Base-by-base conservation (phyloP, 225 moss, liverwort and hornwort species). In the Pseudisothecium myosuroides region DNA sequence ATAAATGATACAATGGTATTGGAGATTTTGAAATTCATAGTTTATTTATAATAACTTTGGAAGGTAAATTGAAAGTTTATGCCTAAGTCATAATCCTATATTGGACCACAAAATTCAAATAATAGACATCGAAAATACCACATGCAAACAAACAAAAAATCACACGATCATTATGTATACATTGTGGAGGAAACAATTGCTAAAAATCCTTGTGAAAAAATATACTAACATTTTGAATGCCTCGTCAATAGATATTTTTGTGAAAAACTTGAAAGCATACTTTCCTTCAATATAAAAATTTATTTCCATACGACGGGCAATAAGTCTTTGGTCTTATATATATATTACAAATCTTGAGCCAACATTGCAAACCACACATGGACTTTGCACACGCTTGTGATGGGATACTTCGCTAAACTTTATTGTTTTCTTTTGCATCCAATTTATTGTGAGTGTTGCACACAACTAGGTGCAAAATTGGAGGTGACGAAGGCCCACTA, bases 301-400 rank as follows among this genome's bases (percentile, higher is more conserved):
- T 49, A 49, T 32, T 75, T 12, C 2, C 3, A 7, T 14, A 32
- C 0, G 0, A 18, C 0, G 4, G 6, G 3, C 1, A 49, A 49
- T 18, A 31, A 5, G 11, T 49, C 7, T 49, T 75, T 20, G 12
- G 19, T 75, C 11, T 49, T 31, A 10, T 8, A 64, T 8, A 64
- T 64, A 64, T 64, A 32, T 17, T 31, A 19, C 1, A 2, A 0
- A 1, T 49, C 6, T 29, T 47, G 3, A 74, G 6, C 6, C 7
- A 49, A 18, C 1, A 6, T 31, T 75, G 10, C 17, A 73, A 28
- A 29, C 17, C 10, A 29, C 3, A 3, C 4, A 73, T 72, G 2
- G 29, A 73, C 16, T 45, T 73, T 29, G 31, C 2, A 19, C 31
- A 12, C 2, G 1, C 29, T 29, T 73, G 17, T 29, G 2, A 74